Base-by-base conservation (phyloP, 768 basidiomycete species). In the Lyophyllum decastes region DNA sequence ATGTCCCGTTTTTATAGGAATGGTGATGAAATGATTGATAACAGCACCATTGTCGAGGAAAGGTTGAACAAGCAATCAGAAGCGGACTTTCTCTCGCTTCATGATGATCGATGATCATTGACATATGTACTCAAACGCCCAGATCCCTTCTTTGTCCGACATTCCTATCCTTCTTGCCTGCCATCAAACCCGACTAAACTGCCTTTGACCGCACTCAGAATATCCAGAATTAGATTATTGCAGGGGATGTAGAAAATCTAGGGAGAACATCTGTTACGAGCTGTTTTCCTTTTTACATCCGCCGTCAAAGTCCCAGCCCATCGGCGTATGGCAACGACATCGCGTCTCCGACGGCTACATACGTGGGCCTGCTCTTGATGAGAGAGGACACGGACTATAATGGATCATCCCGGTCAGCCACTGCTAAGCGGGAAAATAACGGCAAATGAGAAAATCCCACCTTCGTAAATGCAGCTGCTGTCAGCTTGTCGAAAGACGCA, bases 321-420 rank as follows among this genome's bases (percentile, higher is more conserved):
- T 94, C 92, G 64, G 86, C 83, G 69, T 89, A 89, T 14, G 97
- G 96, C 48, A 98, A 81, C 27, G 82, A 68, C 64, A 79, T 74
- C 62, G 87, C 75, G 68, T 96, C 86, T 45, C 95, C 97, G 49
- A 98, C 81, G 11, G 87, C 89, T 40, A 98, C 93, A 63, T 82
- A 93, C 24, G 94, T 95, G 19, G 95, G 92, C 75, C 93, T 91
- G 64, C 78, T 72, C 70, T 86, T 83, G 68, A 91, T 73, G 45
- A 96, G 81, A 35, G 82, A 72, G 2, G 87, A 77, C 45, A 86
- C 82, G 49, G 86, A 82, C 92, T 92, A 58, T 2, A 53, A 45
- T 57, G 48, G 54, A 44, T 25, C 34, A 35, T 14, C 30, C 54
- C 24, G 27, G 40, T 16, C 52, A 45, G 47, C 14, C 10, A 25